Evolutionary conservation across 371 early-diverging fungal genomes (phyloP), one percentile per base, ranked within the genome.

Genomic region (Circinella minor): DNA sequence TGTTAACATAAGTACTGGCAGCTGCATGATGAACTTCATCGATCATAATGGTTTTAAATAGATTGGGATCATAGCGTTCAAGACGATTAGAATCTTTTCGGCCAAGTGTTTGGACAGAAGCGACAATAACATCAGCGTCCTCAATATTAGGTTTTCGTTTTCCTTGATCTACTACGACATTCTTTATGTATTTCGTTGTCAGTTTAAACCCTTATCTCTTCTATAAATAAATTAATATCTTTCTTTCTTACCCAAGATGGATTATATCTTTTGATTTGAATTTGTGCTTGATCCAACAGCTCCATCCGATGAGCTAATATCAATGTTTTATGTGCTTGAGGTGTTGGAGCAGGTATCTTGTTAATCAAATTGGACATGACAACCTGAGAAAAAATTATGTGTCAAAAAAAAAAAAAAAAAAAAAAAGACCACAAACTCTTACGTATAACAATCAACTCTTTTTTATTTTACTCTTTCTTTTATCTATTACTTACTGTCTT

Each of bases 11-110:
- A 3, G 90, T 85, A 0, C 78, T 70, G 15, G 97, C 94, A 0
- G 94, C 86, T 1, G 95, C 94, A 74, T 98, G 98, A 70, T 98
- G 98, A 0, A 96, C 86, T 88, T 95, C 95, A 75, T 94, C 98
- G 59, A 98, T 94, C 36, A 98, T 86, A 66, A 98, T 90, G 47
- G 89, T 87, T 70, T 97, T 97, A 88, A 93, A 98, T 15, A 81
- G 68, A 13, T 55, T 36, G 5, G 96, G 95, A 46, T 96, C 86
- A 67, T 91, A 94, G 46, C 83, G 80, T 17, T 73, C 71, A 17
- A 96, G 67, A 9, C 96, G 78, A 4, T 66, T 36, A 1, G 89
- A 74, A 4, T 72, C 77, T 7, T 18, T 43, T 17, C 90, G 73
- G 4, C 91, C 94, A 9, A 96, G 82, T 0, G 94, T 87, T 10